Base-by-base conservation (phyloP, 2,329 filamentous ascomycete species). In the Nemania serpens region DNA sequence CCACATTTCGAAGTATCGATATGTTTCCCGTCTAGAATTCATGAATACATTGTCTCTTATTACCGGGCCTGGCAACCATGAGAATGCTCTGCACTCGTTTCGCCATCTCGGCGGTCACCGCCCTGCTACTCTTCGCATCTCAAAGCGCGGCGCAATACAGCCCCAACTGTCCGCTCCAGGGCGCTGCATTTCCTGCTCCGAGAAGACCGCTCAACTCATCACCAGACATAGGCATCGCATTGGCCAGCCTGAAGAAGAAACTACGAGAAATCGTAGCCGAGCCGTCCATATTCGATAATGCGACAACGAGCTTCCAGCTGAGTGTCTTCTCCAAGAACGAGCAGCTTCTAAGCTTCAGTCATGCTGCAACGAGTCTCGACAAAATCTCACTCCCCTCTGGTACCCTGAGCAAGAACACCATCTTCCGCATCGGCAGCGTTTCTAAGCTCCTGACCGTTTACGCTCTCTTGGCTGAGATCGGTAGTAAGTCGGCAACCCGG, bases 391-490 rank as follows among this genome's bases (percentile, higher is more conserved):
- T 51, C 2, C 49, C 49, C 11, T 18, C 49, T n/a, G 34, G 36
- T 29, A n/a, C 18, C 18, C 22, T 51, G 15, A 12, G 39, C 34
- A 34, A 51, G 20, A 29, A 51, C 36, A 51, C 49, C 15, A 51
- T 51, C 20, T 51, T 51, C 36, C 49, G 49, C 49, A 51, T 51
- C 34, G 49, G 49, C 11, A 51, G 49, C n/a, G 34, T 51, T 15
- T 51, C 49, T 15, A 51, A 51, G 17, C 49, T 51, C 18, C 20
- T 51, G 33, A 51, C 49, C 12, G 49, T 51, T 33, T 51, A 51
- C 15, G 36, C 49, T 5, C 36, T 51, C 20, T 51, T 51, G 9
- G 49, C 49, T 37, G 36, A 51, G 36, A 17, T 51, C 15, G 36
- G 49, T 10, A 17, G 49, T 51, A 51, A 41, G 49, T 29, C 11